These are phyloP conservation scores for Phytophthora pisi DNA, from an alignment of 352 stramenopile species.

Conservation along the genomic window DNA sequence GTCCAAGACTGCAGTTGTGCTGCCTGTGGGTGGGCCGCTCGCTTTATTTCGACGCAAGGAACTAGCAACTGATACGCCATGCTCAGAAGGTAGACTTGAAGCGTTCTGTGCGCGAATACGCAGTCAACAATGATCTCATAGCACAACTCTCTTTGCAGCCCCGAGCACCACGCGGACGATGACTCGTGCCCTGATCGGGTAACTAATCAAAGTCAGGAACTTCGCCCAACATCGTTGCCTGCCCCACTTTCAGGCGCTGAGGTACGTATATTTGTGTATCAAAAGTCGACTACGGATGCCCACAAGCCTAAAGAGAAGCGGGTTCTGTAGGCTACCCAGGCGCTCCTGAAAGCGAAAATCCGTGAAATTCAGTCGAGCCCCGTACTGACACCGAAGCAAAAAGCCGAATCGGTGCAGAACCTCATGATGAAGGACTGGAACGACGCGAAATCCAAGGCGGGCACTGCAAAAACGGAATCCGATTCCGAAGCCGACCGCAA, in stretches of 20 bases:
- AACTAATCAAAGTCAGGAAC: slow-evolving; percentile 46
- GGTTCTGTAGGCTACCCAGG: slow-evolving; percentile 50
- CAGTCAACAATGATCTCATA: slow-evolving; percentile 5
- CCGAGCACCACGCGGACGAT: slow-evolving; percentile 38
- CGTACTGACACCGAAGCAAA: slow-evolving; percentile 80
- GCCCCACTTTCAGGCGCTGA: slow-evolving; percentile 60
- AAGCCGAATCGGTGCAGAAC: slow-evolving; percentile 81
- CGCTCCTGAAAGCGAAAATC: slow-evolving; percentile 74
- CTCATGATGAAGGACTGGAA: slow-evolving; percentile 90
- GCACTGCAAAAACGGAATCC: slow-evolving; percentile 42
- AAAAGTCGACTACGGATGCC: neutral
- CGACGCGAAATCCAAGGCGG: slow-evolving; percentile 64
- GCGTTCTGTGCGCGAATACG: neutral
- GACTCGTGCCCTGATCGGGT: slow-evolving; percentile 37
- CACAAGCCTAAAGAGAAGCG: neutral
- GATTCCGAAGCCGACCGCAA: slow-evolving; percentile 58
- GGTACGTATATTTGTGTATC: slow-evolving; percentile 30
- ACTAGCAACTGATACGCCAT: slow-evolving; percentile 5
- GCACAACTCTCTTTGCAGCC: slow-evolving; percentile 13
- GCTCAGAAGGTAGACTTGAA: slow-evolving; percentile 24
- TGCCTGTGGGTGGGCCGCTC: neutral
- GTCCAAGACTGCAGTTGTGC: slow-evolving; percentile 10
- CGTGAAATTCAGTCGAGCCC: slow-evolving; percentile 79
- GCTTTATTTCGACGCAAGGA: slow-evolving; percentile 4
- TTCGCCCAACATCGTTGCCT: slow-evolving; percentile 49